Evolutionary conservation across 345 rosid genomes (phyloP).

Genomic region (Aquilaria malaccensis): DNA sequence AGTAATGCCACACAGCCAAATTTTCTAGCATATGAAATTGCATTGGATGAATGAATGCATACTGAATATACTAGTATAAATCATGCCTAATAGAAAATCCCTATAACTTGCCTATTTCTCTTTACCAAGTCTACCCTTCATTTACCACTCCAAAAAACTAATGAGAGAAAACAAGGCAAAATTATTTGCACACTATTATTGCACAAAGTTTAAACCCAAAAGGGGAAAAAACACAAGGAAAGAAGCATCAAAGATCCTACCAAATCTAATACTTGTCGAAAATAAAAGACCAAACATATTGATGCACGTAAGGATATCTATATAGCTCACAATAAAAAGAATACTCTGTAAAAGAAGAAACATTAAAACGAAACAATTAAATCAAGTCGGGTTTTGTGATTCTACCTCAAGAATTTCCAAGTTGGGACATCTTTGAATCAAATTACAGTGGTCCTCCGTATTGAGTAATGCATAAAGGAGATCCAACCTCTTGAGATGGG

Average conservation of each 20-base stretch:
- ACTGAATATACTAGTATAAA: too few species aligned
- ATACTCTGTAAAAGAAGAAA: not conserved
- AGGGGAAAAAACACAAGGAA: too few species aligned
- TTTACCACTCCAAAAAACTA: too few species aligned
- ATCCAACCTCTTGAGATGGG: conserved; percentile 68
- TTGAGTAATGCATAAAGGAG: conserved; percentile 78
- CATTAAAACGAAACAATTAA: conserved; percentile 6
- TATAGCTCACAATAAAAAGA: not conserved
- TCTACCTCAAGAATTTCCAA: conserved; percentile 92
- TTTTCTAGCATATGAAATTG: too few species aligned
- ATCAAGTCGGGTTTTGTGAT: conserved; percentile 1
- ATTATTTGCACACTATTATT: too few species aligned
- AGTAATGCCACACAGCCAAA: too few species aligned
- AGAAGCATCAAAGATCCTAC: too few species aligned
- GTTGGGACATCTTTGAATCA: conserved; percentile 78
- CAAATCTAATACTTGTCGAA: too few species aligned
- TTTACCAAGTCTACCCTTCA: too few species aligned
- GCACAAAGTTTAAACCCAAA: too few species aligned
- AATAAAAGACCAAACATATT: not conserved
- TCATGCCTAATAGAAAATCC: not conserved
- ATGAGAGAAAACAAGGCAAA: too few species aligned
- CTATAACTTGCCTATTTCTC: not conserved
- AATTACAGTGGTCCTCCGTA: conserved; percentile 73
- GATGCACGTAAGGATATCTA: not conserved
- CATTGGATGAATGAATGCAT: too few species aligned